Conservation (phyloP, 805 yeast genomes). For the Candida ulmi region DNA sequence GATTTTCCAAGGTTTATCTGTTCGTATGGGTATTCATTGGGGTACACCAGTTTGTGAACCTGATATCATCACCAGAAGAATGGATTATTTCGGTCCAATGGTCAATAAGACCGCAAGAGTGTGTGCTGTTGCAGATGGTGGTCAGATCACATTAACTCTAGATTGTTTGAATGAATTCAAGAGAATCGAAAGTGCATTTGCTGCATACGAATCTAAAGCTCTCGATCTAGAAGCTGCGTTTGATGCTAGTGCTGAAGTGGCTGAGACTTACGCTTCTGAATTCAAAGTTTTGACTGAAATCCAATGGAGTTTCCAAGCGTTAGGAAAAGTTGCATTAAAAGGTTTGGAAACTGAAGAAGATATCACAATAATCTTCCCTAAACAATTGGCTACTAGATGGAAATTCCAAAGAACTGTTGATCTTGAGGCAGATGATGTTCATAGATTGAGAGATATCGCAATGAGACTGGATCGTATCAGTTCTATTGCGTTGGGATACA, state of each 20-base stretch:
- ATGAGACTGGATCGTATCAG: constrained; percentile 55
- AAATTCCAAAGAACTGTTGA: constrained; percentile 34
- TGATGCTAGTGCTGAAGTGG: constrained; percentile 36
- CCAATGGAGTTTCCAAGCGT: constrained; percentile 60
- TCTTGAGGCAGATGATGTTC: constrained; percentile 35
- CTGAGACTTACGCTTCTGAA: constrained; percentile 60
- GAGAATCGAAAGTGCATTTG: constrained; percentile 37
- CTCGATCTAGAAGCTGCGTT: constrained; percentile 32
- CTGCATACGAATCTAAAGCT: neutral
- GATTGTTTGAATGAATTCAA: constrained; percentile 75
- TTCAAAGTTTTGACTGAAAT: constrained; percentile 56
- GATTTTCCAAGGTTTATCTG: constrained; percentile 85
- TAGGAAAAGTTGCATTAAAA: constrained; percentile 87
- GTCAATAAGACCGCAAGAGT: constrained; percentile 94
- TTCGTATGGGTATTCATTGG: constrained; percentile 98
- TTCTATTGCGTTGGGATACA: constrained; percentile 42
- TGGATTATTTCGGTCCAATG: constrained; percentile 99
- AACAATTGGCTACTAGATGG: constrained; percentile 53
- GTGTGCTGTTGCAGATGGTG: constrained; percentile 94
- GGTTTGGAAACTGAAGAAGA: constrained; percentile 92
- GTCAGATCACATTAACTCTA: constrained; percentile 85
- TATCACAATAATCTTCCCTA: constrained; percentile 75
- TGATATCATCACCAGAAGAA: constrained; percentile 90
- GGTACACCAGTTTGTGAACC: constrained; percentile 95
- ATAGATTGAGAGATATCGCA: constrained; percentile 48